A percentile compares a stretch with the other conserved stretches of the same genome.
Conservation (phyloP, 306 rosid genomes). For the Quillaja saponaria region DNA sequence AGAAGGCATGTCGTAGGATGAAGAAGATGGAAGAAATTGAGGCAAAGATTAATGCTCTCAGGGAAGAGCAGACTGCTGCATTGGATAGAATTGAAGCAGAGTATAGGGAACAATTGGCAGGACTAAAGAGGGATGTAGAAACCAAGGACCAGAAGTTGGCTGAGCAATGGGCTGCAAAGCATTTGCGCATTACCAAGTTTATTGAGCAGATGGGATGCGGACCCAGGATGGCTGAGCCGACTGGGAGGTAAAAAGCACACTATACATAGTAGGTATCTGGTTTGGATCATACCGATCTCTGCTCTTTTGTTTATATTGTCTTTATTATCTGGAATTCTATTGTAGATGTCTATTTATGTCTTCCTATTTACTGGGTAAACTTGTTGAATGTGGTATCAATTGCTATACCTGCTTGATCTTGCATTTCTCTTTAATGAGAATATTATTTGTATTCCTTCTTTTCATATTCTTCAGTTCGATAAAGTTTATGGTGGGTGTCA, state of each 20-base stretch:
- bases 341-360: constrained; percentile 26
- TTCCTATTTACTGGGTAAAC: constrained; percentile 26
- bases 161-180: constrained; percentile 92
- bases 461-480: too few species aligned
- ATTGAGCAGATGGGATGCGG: constrained; percentile 82
- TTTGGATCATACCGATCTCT: constrained; percentile 15
- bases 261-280: constrained; percentile 7
- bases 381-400: constrained; percentile 25
- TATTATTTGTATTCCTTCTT: too few species aligned
- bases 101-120: constrained; percentile 76
- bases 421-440: constrained; percentile 9
- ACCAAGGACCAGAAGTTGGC: constrained; percentile 89
- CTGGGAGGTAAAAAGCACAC: constrained; percentile 51
- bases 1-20: constrained; percentile 72
- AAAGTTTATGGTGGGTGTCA: too few species aligned
- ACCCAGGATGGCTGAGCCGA: constrained; percentile 60
- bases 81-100: constrained; percentile 85
- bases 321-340: constrained; percentile 28
- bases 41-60: constrained; percentile 73
- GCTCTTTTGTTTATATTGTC: constrained; percentile 30
- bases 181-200: constrained; percentile 65
- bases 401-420: constrained; percentile 19
- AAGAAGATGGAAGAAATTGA: constrained; percentile 86
- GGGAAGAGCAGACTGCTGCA: constrained; percentile 73
- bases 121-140: constrained; percentile 84